Evolutionary conservation across 768 basidiomycete species (phyloP).

Genomic region (Tylopilus subfusipes): DNA sequence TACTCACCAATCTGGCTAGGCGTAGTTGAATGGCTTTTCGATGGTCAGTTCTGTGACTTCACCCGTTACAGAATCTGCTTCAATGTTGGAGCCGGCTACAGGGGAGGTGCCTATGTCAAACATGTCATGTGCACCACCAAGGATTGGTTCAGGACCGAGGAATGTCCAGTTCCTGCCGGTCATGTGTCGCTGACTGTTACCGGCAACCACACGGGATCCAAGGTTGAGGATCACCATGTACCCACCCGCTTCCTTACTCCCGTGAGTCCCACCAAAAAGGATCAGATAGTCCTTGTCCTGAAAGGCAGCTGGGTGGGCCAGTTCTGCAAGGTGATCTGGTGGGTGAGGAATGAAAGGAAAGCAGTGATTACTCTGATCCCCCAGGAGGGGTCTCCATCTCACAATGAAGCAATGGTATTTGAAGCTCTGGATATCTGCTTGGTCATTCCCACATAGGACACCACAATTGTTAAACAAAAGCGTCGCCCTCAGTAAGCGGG

Average conservation of each 20-base stretch:
- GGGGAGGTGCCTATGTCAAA: background rate
- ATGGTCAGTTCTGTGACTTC: background rate
- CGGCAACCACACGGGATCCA: background rate
- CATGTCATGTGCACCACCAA: background rate
- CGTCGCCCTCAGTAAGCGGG: too few species aligned
- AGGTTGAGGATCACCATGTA: background rate
- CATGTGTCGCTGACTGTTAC: background rate
- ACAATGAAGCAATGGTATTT: background rate
- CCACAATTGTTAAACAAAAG: too few species aligned
- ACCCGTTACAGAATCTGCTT: background rate
- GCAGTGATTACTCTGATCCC: background rate
- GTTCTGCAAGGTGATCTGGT: background rate
- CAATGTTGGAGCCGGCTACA: background rate
- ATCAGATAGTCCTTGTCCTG: background rate
- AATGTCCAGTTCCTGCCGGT: background rate
- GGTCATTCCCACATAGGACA: background rate
- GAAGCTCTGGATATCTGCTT: background rate
- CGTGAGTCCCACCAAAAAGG: background rate
- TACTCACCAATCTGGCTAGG: background rate
- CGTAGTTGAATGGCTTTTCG: background rate
- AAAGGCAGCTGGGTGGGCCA: background rate
- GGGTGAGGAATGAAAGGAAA: background rate
- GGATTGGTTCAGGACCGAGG: background rate
- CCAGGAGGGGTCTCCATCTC: background rate
- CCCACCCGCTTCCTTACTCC: background rate